Conservation (phyloP, 2,329 filamentous ascomycete genomes). For the Malbranchea zuffiana region DNA sequence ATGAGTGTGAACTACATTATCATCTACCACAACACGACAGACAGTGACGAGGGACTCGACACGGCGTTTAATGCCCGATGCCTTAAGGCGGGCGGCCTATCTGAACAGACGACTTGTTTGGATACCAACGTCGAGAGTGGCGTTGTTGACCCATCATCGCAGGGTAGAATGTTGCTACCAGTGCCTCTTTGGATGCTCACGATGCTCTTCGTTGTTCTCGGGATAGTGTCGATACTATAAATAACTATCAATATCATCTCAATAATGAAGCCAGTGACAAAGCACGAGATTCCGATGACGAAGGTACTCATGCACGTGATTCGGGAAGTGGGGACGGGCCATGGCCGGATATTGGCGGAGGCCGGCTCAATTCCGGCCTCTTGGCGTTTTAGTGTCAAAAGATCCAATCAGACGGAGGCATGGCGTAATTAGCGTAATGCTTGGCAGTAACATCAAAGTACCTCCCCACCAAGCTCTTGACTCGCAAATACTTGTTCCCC, state of each 20-base stretch:
- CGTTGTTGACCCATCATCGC: slow-evolving; percentile 11
- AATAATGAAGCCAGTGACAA: no score
- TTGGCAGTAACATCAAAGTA: slow-evolving; percentile 10
- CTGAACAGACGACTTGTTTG: slow-evolving; percentile 16
- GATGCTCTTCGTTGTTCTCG: slow-evolving; percentile 11
- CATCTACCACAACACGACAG: slow-evolving; percentile 21
- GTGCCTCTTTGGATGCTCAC: slow-evolving; percentile 12
- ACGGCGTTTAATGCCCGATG: slow-evolving; percentile 14
- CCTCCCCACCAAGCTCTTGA: slow-evolving; percentile 1
- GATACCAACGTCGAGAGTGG: slow-evolving; percentile 14
- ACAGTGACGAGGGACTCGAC: slow-evolving; percentile 14
- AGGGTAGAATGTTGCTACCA: slow-evolving; percentile 8
- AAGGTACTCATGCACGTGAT: no score
- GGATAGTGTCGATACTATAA: slow-evolving; percentile 10
- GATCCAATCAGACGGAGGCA: slow-evolving; percentile 12
- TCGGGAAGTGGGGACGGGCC: background rate
- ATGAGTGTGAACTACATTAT: slow-evolving; percentile 18
- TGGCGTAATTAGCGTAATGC: slow-evolving; percentile 4
- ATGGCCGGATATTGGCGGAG: slow-evolving; percentile 21
- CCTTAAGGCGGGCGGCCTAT: slow-evolving; percentile 18
- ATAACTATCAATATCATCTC: no score
- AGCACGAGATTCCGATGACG: no score
- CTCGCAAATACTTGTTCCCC: no score
- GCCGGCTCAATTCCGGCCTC: slow-evolving; percentile 36
- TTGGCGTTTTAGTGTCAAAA: slow-evolving; percentile 21